phyloP scores from a whole-genome alignment of 495 filamentous ascomycete genomes.

The Chaetomium tenue region DNA sequence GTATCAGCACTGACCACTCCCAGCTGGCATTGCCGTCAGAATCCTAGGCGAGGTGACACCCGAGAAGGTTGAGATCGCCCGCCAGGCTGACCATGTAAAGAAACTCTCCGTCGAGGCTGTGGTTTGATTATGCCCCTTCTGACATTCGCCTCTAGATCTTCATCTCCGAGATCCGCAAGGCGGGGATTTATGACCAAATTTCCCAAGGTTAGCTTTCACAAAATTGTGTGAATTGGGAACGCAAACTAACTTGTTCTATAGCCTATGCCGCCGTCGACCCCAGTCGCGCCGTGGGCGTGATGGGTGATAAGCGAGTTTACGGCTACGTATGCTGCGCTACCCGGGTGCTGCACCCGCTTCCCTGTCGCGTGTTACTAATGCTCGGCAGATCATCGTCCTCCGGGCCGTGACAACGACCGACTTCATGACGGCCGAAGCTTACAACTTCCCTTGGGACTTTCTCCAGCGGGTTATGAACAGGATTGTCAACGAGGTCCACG shows the following conservation, averaged over 20 bases:
- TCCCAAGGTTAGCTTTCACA: conserved; percentile 21
- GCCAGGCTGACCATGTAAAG: conserved; percentile 68
- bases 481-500: conserved; percentile 84
- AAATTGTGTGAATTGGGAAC: neutral
- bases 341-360: neutral
- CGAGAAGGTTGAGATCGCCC: conserved; percentile 74
- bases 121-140: neutral
- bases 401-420: conserved; percentile 75
- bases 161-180: conserved; percentile 79
- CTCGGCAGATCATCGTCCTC: conserved; percentile 43
- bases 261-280: conserved; percentile 80
- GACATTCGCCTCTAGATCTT: conserved; percentile 55
- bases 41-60: conserved; percentile 84
- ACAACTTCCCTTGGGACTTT: conserved; percentile 65
- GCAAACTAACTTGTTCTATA: conserved; percentile 12
- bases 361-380: neutral
- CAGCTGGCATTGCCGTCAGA: conserved; percentile 78
- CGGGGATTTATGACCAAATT: conserved; percentile 73
- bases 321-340: conserved; percentile 29
- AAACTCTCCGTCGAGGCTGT: neutral
- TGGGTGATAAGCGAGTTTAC: conserved; percentile 50
- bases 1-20: neutral
- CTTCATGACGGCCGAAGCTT: conserved; percentile 71
- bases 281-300: conserved; percentile 67
- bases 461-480: conserved; percentile 64